Conservation (phyloP, 305 asterid genomes). For the Caryopteris hybrid region DNA sequence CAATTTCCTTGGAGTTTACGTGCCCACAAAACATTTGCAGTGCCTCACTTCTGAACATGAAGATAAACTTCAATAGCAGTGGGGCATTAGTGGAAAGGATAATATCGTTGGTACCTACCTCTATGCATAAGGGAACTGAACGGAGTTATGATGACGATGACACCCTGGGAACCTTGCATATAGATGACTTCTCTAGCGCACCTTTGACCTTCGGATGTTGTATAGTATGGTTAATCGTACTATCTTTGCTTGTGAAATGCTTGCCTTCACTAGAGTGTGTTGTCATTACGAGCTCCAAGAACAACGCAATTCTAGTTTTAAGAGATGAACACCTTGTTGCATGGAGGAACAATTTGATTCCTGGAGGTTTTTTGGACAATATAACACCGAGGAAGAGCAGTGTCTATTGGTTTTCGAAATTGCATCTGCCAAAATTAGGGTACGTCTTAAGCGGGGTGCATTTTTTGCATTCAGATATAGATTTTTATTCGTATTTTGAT, state of each 20-base stretch:
- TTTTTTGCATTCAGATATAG: neutral
- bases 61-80: too few relatives aligned
- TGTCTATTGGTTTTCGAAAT: neutral
- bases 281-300: neutral
- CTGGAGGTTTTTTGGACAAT: neutral
- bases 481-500: neutral
- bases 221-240: neutral
- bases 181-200: too few relatives aligned
- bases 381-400: too few relatives aligned
- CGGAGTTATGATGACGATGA: too few relatives aligned
- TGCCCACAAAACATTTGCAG: too few relatives aligned
- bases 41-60: too few relatives aligned
- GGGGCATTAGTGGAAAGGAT: too few relatives aligned
- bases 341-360: too few relatives aligned
- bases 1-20: too few relatives aligned
- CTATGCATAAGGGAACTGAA: too few relatives aligned
- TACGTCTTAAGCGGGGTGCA: conserved; percentile 7
- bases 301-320: neutral
- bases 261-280: neutral
- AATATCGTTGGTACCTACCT: too few relatives aligned
- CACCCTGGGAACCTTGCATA: too few relatives aligned
- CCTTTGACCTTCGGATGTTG: neutral
- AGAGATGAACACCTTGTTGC: neutral
- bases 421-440: conserved; percentile 16
- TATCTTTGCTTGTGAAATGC: conserved; percentile 5